Conservation (phyloP, 2,329 filamentous ascomycete genomes). For the Fusarium poae region DNA sequence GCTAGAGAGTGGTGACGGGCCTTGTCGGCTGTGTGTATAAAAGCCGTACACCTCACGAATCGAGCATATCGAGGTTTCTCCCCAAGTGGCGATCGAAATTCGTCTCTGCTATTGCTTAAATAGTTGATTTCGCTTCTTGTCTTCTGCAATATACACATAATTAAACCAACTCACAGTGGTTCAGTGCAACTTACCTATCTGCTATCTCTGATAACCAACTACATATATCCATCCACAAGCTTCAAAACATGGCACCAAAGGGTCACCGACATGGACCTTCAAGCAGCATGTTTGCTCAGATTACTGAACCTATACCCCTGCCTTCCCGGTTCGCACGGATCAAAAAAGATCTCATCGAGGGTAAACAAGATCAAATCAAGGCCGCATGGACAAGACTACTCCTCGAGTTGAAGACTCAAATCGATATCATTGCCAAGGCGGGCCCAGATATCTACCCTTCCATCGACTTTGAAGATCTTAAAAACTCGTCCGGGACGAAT, state of each 20-base stretch:
- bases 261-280: constrained; percentile 42
- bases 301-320: constrained; percentile 52
- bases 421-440: constrained; percentile 51
- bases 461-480: constrained; percentile 58
- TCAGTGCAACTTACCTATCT: constrained; percentile 7
- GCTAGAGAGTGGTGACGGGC: constrained; percentile 14
- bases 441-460: constrained; percentile 57
- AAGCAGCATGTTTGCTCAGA: constrained; percentile 47
- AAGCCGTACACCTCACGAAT: constrained; percentile 14
- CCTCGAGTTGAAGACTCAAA: constrained; percentile 53
- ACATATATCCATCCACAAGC: not conserved
- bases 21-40: constrained; percentile 20
- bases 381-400: constrained; percentile 59
- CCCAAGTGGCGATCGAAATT: constrained; percentile 9
- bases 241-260: constrained; percentile 34
- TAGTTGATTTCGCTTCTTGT: constrained; percentile 2
- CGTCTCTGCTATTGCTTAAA: constrained; percentile 1
- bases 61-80: constrained; percentile 12
- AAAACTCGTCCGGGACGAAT: constrained; percentile 43
- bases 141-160: constrained; percentile 1
- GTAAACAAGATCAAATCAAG: constrained; percentile 54
- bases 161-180: not conserved
- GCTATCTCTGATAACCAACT: constrained; percentile 3
- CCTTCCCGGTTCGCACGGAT: constrained; percentile 57
- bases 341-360: constrained; percentile 56